phyloP scores from a whole-genome alignment of 2,329 filamentous ascomycete species.

The Phaeosphaeria sp. region DNA sequence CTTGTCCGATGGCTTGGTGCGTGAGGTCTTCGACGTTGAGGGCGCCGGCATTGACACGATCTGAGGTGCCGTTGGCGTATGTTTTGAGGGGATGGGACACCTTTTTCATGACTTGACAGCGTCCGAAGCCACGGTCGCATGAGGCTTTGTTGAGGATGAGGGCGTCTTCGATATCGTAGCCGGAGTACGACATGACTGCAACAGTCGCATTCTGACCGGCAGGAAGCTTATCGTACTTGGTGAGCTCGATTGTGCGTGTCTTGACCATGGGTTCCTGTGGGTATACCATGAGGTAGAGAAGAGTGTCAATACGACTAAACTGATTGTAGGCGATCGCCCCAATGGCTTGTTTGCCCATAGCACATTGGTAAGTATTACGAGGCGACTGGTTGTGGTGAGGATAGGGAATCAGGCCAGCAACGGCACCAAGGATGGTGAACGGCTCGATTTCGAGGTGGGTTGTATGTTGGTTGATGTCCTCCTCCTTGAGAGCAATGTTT shows the following conservation, averaged over 20 bases:
- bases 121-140: conserved; percentile 90
- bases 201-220: conserved; percentile 97
- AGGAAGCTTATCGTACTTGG: conserved; percentile 96
- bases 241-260: conserved; percentile 93
- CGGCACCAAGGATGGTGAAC: conserved; percentile 93
- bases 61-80: conserved; percentile 79
- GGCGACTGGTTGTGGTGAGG: conserved; percentile 99
- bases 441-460: conserved; percentile 98
- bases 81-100: conserved; percentile 84
- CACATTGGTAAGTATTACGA: conserved; percentile 97
- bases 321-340: conserved; percentile 98
- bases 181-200: conserved; percentile 98
- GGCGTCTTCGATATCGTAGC: conserved; percentile 99
- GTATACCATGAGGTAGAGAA: conserved; percentile 96
- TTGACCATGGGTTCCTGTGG: conserved; percentile 98
- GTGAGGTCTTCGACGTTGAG: conserved; percentile 58
- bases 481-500: conserved; percentile 88
- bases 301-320: conserved; percentile 93
- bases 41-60: conserved; percentile 56
- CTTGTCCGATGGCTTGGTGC: conserved; percentile 77
- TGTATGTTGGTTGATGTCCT: conserved; percentile 79
- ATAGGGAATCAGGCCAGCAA: conserved; percentile 95
- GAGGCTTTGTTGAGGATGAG: conserved; percentile 96
- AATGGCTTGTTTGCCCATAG: conserved; percentile 99
- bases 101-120: conserved; percentile 98